Base-by-base conservation (phyloP, 2,329 filamentous ascomycete species). In the Scytalidium lignicola region DNA sequence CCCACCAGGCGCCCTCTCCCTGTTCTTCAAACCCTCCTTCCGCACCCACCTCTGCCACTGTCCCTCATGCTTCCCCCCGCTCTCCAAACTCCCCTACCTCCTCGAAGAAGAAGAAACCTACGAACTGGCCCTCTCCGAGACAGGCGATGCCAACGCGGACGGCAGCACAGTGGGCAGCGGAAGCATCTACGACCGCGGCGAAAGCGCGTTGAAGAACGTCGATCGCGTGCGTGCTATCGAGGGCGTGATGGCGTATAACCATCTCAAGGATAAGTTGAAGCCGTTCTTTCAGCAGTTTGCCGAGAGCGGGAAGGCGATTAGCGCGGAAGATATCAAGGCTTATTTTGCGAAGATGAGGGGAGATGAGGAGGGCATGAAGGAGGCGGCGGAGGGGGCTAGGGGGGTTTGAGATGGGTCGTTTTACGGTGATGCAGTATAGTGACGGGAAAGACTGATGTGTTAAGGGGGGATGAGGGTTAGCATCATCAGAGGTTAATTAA, bases 161-260 rank as follows among this genome's bases (percentile, higher is more conserved):
- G 76, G 73, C 23, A 81, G 76, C 3, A 82, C 79, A 2, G 74
- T 81, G 4, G 87, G 88, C 44, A 91, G 88, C 28, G 88, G 88
- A 42, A 93, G 87, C 55, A 75, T 99, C 2, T 82, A 95, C 28
- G 91, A 97, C 44, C 88, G 90, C 17, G 93, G 93, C 43, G 93
- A 99, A 70, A 92, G 89, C 43, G 92, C 91, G 0, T 78, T 99
- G 22, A 90, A 85, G 65, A 95, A 90, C 60, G 85, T 99, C 49
- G 93, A 99, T 65, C 87, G 93, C 2, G 92, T 97, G 7, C 79
- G 85, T 13, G 93, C 93, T 3, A 96, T 99, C 49, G 88, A 99
- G 67, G 93, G 93, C 15, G 92, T 95, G 42, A 96, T 97, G 90
- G 92, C 91, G 0, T 99, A 97, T 70, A 96, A 97, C 62, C 87